Percentiles rank a stretch among this genome's conserved stretches.
Conservation (phyloP, 345 rosid genomes). For the Noccaea bulbosa region DNA sequence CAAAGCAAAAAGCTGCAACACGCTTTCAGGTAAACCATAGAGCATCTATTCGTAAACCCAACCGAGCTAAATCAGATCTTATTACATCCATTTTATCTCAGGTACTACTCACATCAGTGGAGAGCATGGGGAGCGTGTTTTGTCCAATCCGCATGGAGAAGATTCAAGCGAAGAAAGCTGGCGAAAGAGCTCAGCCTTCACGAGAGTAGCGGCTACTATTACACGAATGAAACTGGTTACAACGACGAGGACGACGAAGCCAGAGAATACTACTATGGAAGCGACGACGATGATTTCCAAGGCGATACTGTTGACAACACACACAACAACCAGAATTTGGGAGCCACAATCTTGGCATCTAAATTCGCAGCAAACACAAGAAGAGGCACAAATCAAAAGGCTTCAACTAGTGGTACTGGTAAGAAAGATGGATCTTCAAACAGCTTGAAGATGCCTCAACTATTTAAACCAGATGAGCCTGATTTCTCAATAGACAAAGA, state of each 20-base stretch:
- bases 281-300: constrained; percentile 29
- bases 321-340: constrained; percentile 49
- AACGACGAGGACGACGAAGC: constrained; percentile 41
- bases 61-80: constrained; percentile 34
- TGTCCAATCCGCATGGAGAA: constrained; percentile 87
- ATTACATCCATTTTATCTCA: constrained; percentile 3
- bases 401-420: constrained; percentile 39
- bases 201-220: constrained; percentile 49
- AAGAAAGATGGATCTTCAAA: constrained; percentile 50
- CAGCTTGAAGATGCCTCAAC: constrained; percentile 73
- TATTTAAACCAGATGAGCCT: constrained; percentile 81
- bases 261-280: constrained; percentile 40
- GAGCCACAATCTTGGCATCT: constrained; percentile 69
- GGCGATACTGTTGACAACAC: constrained; percentile 32
- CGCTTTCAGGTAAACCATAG: constrained; percentile 69
- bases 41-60: constrained; percentile 13
- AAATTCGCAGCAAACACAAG: constrained; percentile 71
- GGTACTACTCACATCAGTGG: constrained; percentile 95
- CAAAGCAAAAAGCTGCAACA: constrained; percentile 92
- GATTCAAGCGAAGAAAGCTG: constrained; percentile 58
- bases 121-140: constrained; percentile 90
- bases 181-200: constrained; percentile 59
- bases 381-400: constrained; percentile 53
- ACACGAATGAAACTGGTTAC: constrained; percentile 42
- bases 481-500: constrained; percentile 59